These are phyloP conservation scores for Vaccinium darrowii DNA, from an alignment of 148 eudicot species.

Conservation along the genomic window DNA sequence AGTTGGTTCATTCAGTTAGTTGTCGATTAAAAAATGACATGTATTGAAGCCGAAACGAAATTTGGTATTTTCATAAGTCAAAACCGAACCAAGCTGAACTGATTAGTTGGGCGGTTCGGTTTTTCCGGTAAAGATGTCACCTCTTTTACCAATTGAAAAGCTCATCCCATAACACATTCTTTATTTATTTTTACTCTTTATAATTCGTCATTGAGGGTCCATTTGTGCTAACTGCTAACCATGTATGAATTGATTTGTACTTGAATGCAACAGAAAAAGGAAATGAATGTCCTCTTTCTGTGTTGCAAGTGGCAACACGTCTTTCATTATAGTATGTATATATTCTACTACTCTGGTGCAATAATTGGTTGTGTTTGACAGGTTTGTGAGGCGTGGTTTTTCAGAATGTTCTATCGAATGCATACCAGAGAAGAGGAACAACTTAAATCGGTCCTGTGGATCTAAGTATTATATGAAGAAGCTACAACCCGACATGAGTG, in stretches of 20 bases:
- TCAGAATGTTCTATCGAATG: conserved; percentile 71
- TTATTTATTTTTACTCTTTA: neutral
- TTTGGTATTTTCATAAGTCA: neutral
- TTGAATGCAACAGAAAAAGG: neutral
- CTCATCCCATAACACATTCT: neutral
- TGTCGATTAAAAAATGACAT: neutral
- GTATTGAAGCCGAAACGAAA: neutral
- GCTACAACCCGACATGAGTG: conserved; percentile 72
- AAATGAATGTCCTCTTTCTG: too few species aligned
- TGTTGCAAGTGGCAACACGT: too few species aligned
- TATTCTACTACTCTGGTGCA: neutral
- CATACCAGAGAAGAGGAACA: conserved; percentile 75
- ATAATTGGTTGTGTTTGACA: conserved; percentile 22
- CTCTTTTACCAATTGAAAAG: neutral
- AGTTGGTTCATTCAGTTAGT: neutral
- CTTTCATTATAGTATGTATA: neutral
- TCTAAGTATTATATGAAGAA: conserved; percentile 91
- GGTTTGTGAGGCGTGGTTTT: conserved; percentile 96
- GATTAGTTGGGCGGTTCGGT: neutral
- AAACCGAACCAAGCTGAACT: neutral
- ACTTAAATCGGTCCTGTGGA: conserved; percentile 69
- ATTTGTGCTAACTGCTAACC: neutral
- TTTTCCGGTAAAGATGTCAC: neutral
- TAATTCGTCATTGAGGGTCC: neutral
- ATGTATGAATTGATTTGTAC: neutral